Conservation (phyloP, 257 asterid genomes). For the Nicotiana noctiflora region DNA sequence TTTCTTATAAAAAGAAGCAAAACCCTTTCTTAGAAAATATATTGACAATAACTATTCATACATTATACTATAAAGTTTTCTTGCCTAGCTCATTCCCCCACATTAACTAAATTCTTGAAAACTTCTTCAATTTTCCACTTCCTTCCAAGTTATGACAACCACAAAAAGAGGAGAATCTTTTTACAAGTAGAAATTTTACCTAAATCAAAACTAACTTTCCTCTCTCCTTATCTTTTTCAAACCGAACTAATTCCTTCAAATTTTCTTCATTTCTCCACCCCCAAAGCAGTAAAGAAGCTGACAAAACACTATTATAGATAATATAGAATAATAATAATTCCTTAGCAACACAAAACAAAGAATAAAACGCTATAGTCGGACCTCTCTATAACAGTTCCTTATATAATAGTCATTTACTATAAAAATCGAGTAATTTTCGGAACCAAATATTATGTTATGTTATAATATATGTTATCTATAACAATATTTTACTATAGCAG, state of each 20-base stretch:
- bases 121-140: slow-evolving; percentile 12
- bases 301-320: not conserved
- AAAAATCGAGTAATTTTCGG: too few relatives aligned
- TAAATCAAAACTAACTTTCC: slow-evolving; percentile 40
- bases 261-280: slow-evolving; percentile 1
- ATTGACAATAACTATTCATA: not conserved
- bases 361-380: not conserved
- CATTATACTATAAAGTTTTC: not conserved
- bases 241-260: not conserved
- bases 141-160: slow-evolving; percentile 21
- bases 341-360: not conserved
- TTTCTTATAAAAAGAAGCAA: not conserved
- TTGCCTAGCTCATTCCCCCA: slow-evolving; percentile 14
- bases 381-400: too few relatives aligned
- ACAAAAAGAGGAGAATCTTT: slow-evolving; percentile 19
- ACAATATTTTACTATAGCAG: too few relatives aligned
- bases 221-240: slow-evolving; percentile 5
- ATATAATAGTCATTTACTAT: too few relatives aligned
- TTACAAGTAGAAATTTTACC: slow-evolving; percentile 49
- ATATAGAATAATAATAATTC: not conserved
- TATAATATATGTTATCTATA: too few relatives aligned
- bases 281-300: not conserved
- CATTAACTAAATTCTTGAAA: slow-evolving; percentile 18
- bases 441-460: too few relatives aligned
- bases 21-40: not conserved